These are phyloP conservation scores for Parafenestella ontariensis DNA, from an alignment of 2,329 filamentous ascomycete genomes.

Conservation along the genomic window DNA sequence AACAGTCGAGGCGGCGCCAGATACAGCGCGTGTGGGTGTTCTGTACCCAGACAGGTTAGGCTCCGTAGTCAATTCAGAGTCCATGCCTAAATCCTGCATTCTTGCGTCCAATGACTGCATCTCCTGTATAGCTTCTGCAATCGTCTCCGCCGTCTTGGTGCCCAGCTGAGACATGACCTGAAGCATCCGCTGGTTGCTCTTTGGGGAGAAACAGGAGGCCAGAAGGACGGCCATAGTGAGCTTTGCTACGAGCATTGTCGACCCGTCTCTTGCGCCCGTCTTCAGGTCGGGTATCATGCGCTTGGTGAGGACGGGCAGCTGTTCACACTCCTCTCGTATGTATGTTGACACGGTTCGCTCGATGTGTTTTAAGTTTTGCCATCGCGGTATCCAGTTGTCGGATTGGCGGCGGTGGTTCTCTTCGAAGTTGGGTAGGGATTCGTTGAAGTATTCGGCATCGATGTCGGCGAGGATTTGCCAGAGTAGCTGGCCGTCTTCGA, in stretches of 20 bases:
- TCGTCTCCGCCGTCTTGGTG: conserved; percentile 44
- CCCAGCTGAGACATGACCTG: conserved; percentile 49
- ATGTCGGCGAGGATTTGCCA: conserved; percentile 58
- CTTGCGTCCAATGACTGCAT: conserved; percentile 47
- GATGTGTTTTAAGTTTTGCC: conserved; percentile 61
- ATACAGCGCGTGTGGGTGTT: conserved; percentile 42
- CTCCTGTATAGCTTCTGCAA: conserved; percentile 51
- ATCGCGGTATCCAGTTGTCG: conserved; percentile 59
- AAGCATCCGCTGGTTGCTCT: conserved; percentile 58
- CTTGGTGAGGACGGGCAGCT: conserved; percentile 49
- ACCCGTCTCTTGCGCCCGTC: conserved; percentile 56
- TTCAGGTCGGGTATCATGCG: conserved; percentile 56
- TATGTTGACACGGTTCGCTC: conserved; percentile 58
- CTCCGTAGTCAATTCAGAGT: conserved; percentile 45
- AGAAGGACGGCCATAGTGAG: conserved; percentile 59
- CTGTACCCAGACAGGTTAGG: conserved; percentile 41
- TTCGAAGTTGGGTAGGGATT: conserved; percentile 53
- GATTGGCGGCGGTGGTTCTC: conserved; percentile 52
- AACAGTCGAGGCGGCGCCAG: conserved; percentile 32
- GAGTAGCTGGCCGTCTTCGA: conserved; percentile 56
- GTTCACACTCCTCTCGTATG: conserved; percentile 55
- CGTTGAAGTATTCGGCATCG: conserved; percentile 57
- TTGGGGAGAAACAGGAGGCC: conserved; percentile 56
- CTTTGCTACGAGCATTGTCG: conserved; percentile 50
- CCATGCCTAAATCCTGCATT: conserved; percentile 46